Conservation (phyloP, 176 grass and related monocot genomes). For the Panicum miliaceum region DNA sequence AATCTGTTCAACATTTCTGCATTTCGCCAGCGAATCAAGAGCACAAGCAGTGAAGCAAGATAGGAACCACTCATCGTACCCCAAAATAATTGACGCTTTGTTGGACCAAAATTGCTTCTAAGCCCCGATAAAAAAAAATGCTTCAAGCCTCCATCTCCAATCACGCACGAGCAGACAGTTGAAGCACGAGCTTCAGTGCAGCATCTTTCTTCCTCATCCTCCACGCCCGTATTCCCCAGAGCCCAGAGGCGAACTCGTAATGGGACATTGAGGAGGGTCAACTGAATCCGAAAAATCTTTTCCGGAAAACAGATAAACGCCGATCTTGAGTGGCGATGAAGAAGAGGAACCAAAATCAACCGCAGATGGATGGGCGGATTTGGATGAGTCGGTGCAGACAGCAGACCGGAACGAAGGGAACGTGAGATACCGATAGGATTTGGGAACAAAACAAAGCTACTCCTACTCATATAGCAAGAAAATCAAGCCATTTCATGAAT, state of each 20-base stretch:
- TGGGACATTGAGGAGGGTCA: background rate
- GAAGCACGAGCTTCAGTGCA: background rate
- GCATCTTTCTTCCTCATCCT: background rate
- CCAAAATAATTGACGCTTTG: background rate
- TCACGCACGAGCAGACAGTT: no score
- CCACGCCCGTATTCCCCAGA: background rate
- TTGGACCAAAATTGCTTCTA: background rate
- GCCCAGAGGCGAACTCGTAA: background rate
- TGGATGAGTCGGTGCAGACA: no score
- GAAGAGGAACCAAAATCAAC: background rate
- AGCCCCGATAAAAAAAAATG: background rate
- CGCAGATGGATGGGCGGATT: background rate
- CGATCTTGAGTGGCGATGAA: background rate
- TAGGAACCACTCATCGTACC: background rate
- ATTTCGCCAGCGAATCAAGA: background rate
- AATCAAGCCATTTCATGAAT: background rate
- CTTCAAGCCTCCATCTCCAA: background rate
- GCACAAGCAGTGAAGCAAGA: background rate
- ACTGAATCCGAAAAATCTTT: background rate
- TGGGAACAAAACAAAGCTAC: background rate
- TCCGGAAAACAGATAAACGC: background rate
- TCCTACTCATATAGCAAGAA: background rate
- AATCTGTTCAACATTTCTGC: background rate
- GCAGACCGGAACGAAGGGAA: no score
- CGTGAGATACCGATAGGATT: background rate